These are phyloP conservation scores for Fusarium sp. DNA, from an alignment of 2,329 filamentous ascomycete genomes.

Conservation along the genomic window DNA sequence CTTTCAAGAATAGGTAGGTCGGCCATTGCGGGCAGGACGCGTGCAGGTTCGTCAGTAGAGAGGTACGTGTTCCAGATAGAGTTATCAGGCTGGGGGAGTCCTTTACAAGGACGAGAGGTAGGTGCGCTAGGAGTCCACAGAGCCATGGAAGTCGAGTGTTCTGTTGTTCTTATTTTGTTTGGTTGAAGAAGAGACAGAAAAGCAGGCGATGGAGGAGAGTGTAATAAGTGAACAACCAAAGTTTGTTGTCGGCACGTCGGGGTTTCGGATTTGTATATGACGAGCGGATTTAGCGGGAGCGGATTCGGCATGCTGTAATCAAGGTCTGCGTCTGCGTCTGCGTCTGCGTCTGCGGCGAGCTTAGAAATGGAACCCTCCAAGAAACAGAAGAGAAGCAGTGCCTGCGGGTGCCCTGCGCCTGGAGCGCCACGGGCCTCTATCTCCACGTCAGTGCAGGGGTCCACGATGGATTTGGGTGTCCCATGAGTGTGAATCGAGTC, in stretches of 20 bases:
- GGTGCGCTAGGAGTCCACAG: conserved; percentile 40
- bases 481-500: conserved; percentile 30
- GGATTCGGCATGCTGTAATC: conserved; percentile 25
- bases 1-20: conserved; percentile 49
- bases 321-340: conserved; percentile 6
- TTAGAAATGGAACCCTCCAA: conserved; percentile 36
- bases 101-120: conserved; percentile 36
- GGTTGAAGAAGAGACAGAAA: conserved; percentile 18
- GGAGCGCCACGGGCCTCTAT: conserved; percentile 26
- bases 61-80: conserved; percentile 51
- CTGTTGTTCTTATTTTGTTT: conserved; percentile 5
- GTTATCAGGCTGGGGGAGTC: conserved; percentile 51
- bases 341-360: conserved; percentile 2
- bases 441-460: conserved; percentile 32
- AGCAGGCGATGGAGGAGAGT: conserved; percentile 15
- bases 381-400: conserved; percentile 29
- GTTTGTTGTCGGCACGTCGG: conserved; percentile 25
- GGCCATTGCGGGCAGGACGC: conserved; percentile 43
- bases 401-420: conserved; percentile 23
- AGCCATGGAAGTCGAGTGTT: conserved; percentile 35
- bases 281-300: conserved; percentile 33
- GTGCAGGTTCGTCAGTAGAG: conserved; percentile 40
- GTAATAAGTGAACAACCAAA: conserved; percentile 18
- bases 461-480: conserved; percentile 28
- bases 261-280: conserved; percentile 36